phyloP scores from a whole-genome alignment of 2,329 filamentous ascomycete genomes.

The Fusarium incarnatum region DNA sequence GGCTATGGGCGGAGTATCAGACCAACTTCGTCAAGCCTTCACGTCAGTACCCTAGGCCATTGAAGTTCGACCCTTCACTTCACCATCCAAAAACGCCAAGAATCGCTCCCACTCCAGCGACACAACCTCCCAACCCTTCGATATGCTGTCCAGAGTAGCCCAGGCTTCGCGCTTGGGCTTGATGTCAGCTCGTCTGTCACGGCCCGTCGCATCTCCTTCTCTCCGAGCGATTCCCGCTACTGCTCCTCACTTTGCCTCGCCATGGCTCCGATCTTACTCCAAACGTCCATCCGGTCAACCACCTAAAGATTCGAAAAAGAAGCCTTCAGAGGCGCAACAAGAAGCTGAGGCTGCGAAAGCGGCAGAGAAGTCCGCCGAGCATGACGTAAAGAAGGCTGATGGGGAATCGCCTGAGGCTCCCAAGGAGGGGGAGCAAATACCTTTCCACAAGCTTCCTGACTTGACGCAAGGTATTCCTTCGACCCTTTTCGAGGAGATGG shows the following conservation, averaged over 20 bases:
- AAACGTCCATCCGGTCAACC: conserved; percentile 31
- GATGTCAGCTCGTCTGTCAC: conserved; percentile 47
- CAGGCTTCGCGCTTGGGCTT: conserved; percentile 51
- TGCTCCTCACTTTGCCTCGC: conserved; percentile 38
- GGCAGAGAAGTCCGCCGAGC: conserved; percentile 30
- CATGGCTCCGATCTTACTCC: conserved; percentile 49
- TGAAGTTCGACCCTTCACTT: conserved; percentile 36
- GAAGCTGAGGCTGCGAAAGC: conserved; percentile 33
- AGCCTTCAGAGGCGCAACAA: conserved; percentile 34
- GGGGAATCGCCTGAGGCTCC: conserved; percentile 45
- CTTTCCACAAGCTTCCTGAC: conserved; percentile 82
- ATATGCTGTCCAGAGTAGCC: conserved; percentile 57
- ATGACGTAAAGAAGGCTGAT: conserved; percentile 37
- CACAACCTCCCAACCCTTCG: conserved; percentile 24
- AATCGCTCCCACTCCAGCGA: conserved; percentile 3
- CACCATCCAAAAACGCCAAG: conserved; percentile 24
- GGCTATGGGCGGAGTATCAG: conserved; percentile 47
- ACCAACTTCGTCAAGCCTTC: conserved; percentile 42
- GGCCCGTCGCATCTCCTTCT: conserved; percentile 41
- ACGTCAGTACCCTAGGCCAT: conserved; percentile 24
- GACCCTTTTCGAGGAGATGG: conserved; percentile 82
- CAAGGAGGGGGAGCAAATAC: conserved; percentile 57
- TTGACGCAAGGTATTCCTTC: conserved; percentile 95
- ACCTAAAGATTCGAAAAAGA: conserved; percentile 24
- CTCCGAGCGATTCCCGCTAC: conserved; percentile 43